These are phyloP conservation scores for Mariannaea sp. DNA, from an alignment of 2,329 filamentous ascomycete genomes.

Conservation along the genomic window DNA sequence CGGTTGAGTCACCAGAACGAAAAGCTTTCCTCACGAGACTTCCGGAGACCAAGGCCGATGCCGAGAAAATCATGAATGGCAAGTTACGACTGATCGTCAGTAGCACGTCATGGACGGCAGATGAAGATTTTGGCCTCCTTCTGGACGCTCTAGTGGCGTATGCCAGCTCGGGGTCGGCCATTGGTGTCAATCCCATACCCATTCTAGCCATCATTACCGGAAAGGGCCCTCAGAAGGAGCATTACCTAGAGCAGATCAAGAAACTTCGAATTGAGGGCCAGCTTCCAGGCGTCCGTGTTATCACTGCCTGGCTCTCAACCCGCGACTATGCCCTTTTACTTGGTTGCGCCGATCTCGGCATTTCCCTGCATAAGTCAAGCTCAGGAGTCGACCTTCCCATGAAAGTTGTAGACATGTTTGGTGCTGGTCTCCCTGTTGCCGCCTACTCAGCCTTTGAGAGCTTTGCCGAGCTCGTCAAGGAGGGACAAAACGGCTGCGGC, in stretches of 20 bases:
- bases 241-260: conserved; percentile 71
- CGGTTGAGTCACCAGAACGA: conserved; percentile 58
- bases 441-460: conserved; percentile 87
- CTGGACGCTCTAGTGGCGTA: conserved; percentile 82
- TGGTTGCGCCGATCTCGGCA: conserved; percentile 83
- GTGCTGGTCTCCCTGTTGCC: conserved; percentile 85
- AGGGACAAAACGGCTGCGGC: conserved; percentile 83
- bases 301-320: conserved; percentile 83
- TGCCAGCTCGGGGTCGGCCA: conserved; percentile 51
- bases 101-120: conserved; percentile 95
- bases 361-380: conserved; percentile 90
- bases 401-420: conserved; percentile 99
- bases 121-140: conserved; percentile 91
- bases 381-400: conserved; percentile 96
- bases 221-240: conserved; percentile 81
- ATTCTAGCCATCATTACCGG: conserved; percentile 93
- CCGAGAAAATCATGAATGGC: conserved; percentile 61
- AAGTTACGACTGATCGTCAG: conserved; percentile 77
- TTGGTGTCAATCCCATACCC: conserved; percentile 62
- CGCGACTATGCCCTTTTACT: conserved; percentile 85
- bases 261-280: conserved; percentile 64
- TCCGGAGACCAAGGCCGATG: conserved; percentile 65
- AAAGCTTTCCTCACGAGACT: conserved; percentile 66
- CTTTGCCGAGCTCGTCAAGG: conserved; percentile 87
- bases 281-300: conserved; percentile 72